Evolutionary conservation across 441 rosid genomes (phyloP).

Genomic region (Sinapis alba): DNA sequence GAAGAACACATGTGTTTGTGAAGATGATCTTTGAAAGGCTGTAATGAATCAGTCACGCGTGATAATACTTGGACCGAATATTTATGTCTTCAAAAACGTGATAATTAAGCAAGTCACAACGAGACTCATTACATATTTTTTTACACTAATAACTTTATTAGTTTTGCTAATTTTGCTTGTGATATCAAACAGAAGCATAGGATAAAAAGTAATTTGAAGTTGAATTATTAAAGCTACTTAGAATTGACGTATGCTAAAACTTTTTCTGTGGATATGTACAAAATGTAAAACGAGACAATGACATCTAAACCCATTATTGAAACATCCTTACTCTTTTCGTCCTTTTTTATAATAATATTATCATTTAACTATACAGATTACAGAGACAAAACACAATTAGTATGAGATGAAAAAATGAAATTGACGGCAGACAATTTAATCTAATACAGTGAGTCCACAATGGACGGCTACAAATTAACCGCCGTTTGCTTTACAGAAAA

Average conservation of each 20-base stretch:
- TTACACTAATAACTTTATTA: background rate
- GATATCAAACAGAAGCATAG: background rate
- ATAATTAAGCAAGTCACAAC: constrained; percentile 35
- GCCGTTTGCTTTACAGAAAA: constrained; percentile 27
- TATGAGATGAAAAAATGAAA: constrained; percentile 27
- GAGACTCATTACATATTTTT: constrained; percentile 21
- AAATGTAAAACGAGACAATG: constrained; percentile 31
- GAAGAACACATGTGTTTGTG: constrained; percentile 29
- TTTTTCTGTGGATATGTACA: constrained; percentile 17
- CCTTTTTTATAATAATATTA: constrained; percentile 1
- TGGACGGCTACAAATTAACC: constrained; percentile 20
- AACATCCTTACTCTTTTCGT: constrained; percentile 23
- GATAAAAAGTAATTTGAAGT: background rate
- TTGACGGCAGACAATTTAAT: background rate
- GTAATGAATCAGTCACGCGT: constrained; percentile 40
- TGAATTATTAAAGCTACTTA: constrained; percentile 11
- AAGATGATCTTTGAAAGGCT: constrained; percentile 20
- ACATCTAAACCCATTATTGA: constrained; percentile 36
- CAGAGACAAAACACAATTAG: background rate
- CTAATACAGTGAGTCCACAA: constrained; percentile 23
- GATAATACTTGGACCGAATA: constrained; percentile 28
- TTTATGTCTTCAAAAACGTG: constrained; percentile 23
- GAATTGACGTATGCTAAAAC: constrained; percentile 16
- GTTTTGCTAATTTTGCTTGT: constrained; percentile 16
- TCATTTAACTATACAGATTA: background rate